Conservation (phyloP, 306 rosid genomes). For the Canavalia gladiata region DNA sequence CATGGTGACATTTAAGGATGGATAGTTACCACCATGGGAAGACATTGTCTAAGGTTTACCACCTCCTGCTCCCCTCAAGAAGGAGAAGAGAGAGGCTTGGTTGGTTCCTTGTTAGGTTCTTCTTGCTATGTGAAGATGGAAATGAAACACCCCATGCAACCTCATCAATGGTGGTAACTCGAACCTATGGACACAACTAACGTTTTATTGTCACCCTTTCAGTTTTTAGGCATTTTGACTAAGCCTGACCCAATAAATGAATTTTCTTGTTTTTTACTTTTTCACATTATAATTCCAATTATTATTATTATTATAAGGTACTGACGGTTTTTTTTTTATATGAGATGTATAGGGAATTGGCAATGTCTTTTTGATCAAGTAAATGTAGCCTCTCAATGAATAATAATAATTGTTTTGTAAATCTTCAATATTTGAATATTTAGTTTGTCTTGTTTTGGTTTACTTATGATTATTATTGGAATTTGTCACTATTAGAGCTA, state of each 20-base stretch:
- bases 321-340: no score
- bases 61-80: conserved; percentile 2
- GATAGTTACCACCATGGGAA: conserved; percentile 42
- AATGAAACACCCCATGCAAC: conserved; percentile 33
- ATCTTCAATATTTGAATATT: no score
- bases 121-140: conserved; percentile 2
- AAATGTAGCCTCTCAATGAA: no score
- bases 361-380: no score
- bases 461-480: no score
- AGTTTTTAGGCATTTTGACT: conserved; percentile 42
- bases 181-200: conserved; percentile 37
- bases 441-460: no score
- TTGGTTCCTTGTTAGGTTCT: not conserved
- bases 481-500: no score
- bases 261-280: not conserved
- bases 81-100: not conserved
- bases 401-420: no score
- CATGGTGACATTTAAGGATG: conserved; percentile 58
- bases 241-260: not conserved
- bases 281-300: not conserved
- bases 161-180: not conserved
- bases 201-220: conserved; percentile 17
- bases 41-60: conserved; percentile 38
- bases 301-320: no score
- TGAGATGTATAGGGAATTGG: no score